Base-by-base conservation (phyloP, 2,329 filamentous ascomycete genomes). In the Colletotrichum falcatum region DNA sequence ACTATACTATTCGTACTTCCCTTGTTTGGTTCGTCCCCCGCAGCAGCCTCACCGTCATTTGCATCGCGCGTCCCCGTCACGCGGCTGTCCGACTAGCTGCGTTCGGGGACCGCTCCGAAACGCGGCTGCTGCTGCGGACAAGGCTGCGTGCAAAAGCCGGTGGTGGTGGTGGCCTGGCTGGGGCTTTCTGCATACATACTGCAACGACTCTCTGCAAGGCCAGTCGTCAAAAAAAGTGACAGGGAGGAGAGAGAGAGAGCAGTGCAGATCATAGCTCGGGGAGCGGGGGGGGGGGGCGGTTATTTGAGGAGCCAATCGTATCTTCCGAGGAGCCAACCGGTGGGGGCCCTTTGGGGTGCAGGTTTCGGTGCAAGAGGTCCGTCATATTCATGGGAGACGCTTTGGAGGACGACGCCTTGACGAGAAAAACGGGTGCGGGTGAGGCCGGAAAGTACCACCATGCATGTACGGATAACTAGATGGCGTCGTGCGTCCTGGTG, bases 161-260 rank as follows among this genome's bases (percentile, higher is more conserved):
- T n/a, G n/a, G n/a, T n/a, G 30, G 14, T 65, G 61, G 66, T 53
- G 66, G 54, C 56, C 66, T 66, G 61, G 37, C 61, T n/a, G n/a
- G n/a, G 65, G 16, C 55, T 55, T 11, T 33, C 42, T 39, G 48
- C 48, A 9, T 2, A 3, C 16, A 33, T 51, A n/a, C 26, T 51
- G 48, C 46, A 49, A 26, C 12, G 23, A 28, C 1, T 44, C 20
- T 20, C 23, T 49, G 23, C 23, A 51, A 28, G 49, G 49, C 28
- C 49, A 26, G 53, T 61, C 49, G 7, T 42, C 28, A 26, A 30
- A 20, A 42, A 39, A 6, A 35, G 46, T 28, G 51, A 33, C 35
- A 59, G 54, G 61, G 18, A 39, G 37, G 37, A 39, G 37, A 16
- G 37, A 18, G 61, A 49, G 16, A 55, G 30, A 26, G 48, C 44